Evolutionary conservation across 2,329 filamentous ascomycete species (phyloP).

Genomic region (Penicillium sp.): DNA sequence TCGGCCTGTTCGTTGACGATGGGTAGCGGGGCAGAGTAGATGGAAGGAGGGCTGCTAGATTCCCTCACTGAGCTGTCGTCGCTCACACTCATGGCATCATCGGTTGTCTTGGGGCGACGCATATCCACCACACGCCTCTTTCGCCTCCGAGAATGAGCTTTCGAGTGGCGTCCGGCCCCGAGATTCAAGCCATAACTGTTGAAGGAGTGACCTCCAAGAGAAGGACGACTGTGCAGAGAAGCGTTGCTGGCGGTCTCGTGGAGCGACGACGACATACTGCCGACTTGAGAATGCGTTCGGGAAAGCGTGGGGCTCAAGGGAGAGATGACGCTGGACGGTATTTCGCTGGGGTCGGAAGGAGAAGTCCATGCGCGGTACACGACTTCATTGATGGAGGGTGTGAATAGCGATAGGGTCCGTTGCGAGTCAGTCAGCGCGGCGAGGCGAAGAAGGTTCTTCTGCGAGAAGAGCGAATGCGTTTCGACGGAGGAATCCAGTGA

Average conservation of each 20-base stretch:
- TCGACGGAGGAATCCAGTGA: constrained; percentile 77
- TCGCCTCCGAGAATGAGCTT: constrained; percentile 43
- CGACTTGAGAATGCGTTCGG: constrained; percentile 63
- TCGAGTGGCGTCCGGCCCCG: constrained; percentile 44
- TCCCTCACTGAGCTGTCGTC: constrained; percentile 44
- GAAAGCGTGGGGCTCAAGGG: constrained; percentile 53
- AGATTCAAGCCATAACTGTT: constrained; percentile 42
- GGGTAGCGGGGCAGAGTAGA: constrained; percentile 54
- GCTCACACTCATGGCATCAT: constrained; percentile 43
- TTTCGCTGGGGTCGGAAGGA: constrained; percentile 67
- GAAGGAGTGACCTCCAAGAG: constrained; percentile 34
- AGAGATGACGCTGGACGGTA: constrained; percentile 38
- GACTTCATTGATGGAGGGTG: constrained; percentile 82
- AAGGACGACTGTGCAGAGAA: constrained; percentile 60
- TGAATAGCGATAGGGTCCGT: constrained; percentile 85
- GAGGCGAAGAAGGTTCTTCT: constrained; percentile 85
- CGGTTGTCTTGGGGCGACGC: constrained; percentile 41
- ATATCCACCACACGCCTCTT: constrained; percentile 52
- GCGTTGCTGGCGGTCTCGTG: constrained; percentile 69
- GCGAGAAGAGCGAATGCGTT: constrained; percentile 85
- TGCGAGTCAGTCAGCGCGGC: constrained; percentile 84
- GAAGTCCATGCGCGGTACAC: constrained; percentile 92
- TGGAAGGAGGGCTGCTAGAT: constrained; percentile 44
- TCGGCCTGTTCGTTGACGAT: constrained; percentile 61
- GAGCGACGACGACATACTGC: constrained; percentile 66